Conservation (phyloP, 163 green algal genomes). For the Chloroidium sp. region DNA sequence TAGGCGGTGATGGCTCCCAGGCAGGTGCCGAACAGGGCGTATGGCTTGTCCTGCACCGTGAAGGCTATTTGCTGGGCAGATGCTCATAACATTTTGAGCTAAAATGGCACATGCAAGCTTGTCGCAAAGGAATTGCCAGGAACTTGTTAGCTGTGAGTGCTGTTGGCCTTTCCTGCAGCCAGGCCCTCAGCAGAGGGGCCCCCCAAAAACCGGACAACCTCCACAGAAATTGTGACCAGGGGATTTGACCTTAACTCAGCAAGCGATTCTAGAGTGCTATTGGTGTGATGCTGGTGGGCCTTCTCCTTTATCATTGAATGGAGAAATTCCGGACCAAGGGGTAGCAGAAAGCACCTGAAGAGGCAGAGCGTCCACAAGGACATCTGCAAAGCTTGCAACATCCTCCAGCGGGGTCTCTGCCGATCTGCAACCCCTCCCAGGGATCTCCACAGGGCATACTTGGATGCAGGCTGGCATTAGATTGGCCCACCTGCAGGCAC, state of each 20-base stretch:
- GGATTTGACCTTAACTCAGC: no score
- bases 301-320: background rate
- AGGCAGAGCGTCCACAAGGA: slow-evolving; percentile 22
- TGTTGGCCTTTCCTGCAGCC: no score
- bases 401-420: slow-evolving; percentile 13
- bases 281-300: no score
- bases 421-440: slow-evolving; percentile 25
- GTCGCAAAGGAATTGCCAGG: no score
- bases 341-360: slow-evolving; percentile 10
- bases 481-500: slow-evolving; percentile 22
- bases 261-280: no score
- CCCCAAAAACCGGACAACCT: no score
- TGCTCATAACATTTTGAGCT: no score
- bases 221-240: no score
- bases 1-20: slow-evolving; percentile 40
- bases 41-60: slow-evolving; percentile 27
- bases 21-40: slow-evolving; percentile 42
- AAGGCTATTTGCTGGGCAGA: background rate
- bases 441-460: slow-evolving; percentile 39
- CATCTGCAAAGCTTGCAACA: slow-evolving; percentile 15
- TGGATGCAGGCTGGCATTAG: slow-evolving; percentile 35
- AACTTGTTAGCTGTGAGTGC: no score
- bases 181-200: no score
- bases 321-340: background rate
- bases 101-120: no score